Base-by-base conservation (phyloP, 257 asterid species). In the Osmanthus fragrans region DNA sequence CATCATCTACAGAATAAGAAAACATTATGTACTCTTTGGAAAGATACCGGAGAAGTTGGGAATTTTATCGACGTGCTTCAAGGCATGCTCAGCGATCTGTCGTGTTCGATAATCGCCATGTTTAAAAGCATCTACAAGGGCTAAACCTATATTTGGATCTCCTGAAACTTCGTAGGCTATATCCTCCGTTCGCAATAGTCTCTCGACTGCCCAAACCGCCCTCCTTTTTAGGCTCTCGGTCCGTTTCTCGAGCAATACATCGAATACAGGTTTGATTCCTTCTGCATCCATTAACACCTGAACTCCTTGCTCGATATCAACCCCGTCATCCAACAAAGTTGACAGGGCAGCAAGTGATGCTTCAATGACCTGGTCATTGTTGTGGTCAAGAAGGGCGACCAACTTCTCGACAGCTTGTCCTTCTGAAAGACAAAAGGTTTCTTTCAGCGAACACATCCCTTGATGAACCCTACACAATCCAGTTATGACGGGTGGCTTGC, bases 41-140 rank as follows among this genome's bases (percentile, higher is more conserved):
- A 89, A 95, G 77, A 93, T 81, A 27, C 98, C 96, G 0, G 99
- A 96, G 82, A 96, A 96, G 83, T 90, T 92, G 0, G 99, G 98
- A 45, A 96, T 91, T 82, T 82, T 91, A 76, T 96, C 98, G 1
- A 96, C 89, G 25, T 88, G 99, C 86, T 81, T 88, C 76, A 96
- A 74, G 4, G 99, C 99, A 5, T 87, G 92, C 89, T 96, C 99
- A 0, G 98, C 99, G 19, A 92, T 88, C 87, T 93, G 98, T 13
- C 94, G 86, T 15, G 99, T 96, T 73, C 90, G 85, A 79, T 84
- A 85, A 79, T 96, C 99, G 11, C 93, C 99, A 34, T 90, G 90
- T 73, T 93, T 97, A 75, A 91, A 96, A 77, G 98, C 91, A 78
- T 96, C 98, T 9, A 96, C 98, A 0, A 96, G 90, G 4, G 98